Evolutionary conservation across 2,329 filamentous ascomycete species (phyloP).

Genomic region (Penicillium rolfsii): DNA sequence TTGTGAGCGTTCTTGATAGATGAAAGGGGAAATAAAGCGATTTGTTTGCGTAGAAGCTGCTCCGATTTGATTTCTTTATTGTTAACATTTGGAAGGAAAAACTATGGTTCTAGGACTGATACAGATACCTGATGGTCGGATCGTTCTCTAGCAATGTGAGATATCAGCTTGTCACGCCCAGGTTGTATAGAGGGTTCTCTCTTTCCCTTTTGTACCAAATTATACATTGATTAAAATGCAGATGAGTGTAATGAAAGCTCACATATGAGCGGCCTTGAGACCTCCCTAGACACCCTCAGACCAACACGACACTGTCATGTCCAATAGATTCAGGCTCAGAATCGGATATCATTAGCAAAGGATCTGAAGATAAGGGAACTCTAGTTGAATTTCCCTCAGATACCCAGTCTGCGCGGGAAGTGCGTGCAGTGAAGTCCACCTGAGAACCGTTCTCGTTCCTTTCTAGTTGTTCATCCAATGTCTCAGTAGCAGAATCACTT

Average conservation of each 20-base stretch:
- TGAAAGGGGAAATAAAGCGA: neutral
- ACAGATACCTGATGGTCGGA: neutral
- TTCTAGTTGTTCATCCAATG: conserved; percentile 12
- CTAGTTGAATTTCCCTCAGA: neutral
- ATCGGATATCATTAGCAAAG: conserved; percentile 11
- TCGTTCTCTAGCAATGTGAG: neutral
- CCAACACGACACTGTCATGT: conserved; percentile 16
- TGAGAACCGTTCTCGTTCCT: neutral
- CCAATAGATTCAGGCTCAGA: conserved; percentile 6
- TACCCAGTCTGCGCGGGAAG: neutral
- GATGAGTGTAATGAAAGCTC: neutral
- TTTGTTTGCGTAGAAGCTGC: neutral
- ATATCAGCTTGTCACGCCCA: neutral
- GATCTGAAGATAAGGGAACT: neutral
- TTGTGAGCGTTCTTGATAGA: conserved; percentile 12
- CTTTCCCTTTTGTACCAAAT: no score
- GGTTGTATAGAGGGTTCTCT: neutral
- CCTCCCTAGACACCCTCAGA: neutral
- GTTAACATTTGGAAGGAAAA: neutral
- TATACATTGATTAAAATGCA: neutral
- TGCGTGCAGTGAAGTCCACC: neutral
- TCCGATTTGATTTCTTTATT: neutral
- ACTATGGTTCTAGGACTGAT: no score
- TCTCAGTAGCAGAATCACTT: conserved; percentile 23
- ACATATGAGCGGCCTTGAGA: neutral